Conservation (phyloP, 2,329 filamentous ascomycete species). For the Colletotrichum endophyticum region DNA sequence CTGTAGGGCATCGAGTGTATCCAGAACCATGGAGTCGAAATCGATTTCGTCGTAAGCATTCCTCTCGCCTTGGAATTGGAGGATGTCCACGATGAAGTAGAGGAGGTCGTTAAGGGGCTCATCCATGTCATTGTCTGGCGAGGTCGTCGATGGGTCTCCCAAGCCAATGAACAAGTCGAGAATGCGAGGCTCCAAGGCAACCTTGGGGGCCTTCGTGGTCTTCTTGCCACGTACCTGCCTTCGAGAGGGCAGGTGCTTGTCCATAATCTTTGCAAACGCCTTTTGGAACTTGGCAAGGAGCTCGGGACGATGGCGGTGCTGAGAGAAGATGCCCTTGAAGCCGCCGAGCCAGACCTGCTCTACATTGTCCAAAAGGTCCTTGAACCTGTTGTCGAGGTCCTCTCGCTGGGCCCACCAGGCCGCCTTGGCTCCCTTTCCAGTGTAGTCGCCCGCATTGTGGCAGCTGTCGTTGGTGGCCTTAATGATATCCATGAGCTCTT, state of each 20-base stretch:
- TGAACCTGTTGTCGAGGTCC: conserved; percentile 76
- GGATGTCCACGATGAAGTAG: conserved; percentile 94
- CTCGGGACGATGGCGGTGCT: conserved; percentile 65
- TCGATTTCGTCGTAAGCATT: conserved; percentile 99
- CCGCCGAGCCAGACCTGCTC: conserved; percentile 95
- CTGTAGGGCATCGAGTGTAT: conserved; percentile 83
- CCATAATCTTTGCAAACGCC: conserved; percentile 78
- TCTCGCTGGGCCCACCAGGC: conserved; percentile 92
- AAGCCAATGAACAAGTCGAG: conserved; percentile 89
- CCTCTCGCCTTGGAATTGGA: conserved; percentile 94
- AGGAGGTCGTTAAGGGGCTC: conserved; percentile 90
- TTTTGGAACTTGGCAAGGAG: conserved; percentile 78
- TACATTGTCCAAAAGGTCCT: conserved; percentile 80
- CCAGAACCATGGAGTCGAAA: conserved; percentile 89
- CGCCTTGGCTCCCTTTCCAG: conserved; percentile 74
- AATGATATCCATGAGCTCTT: conserved; percentile 85
- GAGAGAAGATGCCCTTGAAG: conserved; percentile 92
- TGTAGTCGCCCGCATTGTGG: conserved; percentile 72
- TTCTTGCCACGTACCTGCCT: conserved; percentile 64
- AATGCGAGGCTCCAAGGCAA: conserved; percentile 65
- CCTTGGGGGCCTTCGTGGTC: conserved; percentile 43
- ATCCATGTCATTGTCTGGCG: conserved; percentile 75
- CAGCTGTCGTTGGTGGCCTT: conserved; percentile 82
- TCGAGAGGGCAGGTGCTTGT: conserved; percentile 86
- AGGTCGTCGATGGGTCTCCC: conserved; percentile 66